Percentiles rank a stretch among this genome's conserved stretches.
Evolutionary conservation across 352 stramenopile species (phyloP).

Genomic region (Globisporangium alternatum): DNA sequence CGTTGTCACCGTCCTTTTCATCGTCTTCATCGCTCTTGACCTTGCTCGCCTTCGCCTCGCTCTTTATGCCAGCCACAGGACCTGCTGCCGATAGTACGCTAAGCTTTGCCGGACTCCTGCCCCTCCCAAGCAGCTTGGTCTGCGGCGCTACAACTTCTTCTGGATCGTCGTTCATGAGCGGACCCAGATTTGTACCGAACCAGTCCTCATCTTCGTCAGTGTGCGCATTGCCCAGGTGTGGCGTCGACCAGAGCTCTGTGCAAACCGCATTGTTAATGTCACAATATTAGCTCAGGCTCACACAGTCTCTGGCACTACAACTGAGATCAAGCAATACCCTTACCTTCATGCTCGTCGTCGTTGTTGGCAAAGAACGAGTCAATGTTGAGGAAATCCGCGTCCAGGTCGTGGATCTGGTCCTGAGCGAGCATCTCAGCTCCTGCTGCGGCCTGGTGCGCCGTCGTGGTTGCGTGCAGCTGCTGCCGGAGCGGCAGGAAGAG

Average conservation of each 20-base stretch:
- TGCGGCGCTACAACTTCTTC: not conserved
- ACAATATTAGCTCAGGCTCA: not conserved
- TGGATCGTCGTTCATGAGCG: conserved; percentile 1
- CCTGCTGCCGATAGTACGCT: not conserved
- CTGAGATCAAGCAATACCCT: not conserved
- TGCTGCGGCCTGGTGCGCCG: conserved; percentile 8
- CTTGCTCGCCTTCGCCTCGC: conserved; percentile 14
- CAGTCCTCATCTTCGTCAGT: conserved; percentile 13
- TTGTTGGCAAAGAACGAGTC: conserved; percentile 27
- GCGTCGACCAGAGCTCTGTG: conserved; percentile 23
- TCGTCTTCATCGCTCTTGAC: conserved; percentile 16
- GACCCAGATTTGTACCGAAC: conserved; percentile 5
- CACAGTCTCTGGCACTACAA: not conserved
- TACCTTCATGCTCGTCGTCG: conserved; percentile 25
- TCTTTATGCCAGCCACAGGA: not conserved
- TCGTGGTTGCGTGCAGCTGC: conserved; percentile 10
- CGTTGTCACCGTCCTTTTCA: conserved; percentile 12
- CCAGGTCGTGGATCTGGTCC: conserved; percentile 23
- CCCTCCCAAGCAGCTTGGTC: not conserved
- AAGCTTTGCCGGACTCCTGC: not conserved
- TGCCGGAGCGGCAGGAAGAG: conserved; percentile 3
- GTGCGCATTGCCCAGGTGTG: not conserved
- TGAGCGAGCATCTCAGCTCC: conserved; percentile 23
- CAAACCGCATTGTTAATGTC: not conserved
- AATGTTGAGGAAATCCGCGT: conserved; percentile 33